Percentiles rank a stretch among this genome's conserved stretches.
Conservation (phyloP, 2,329 filamentous ascomycete species). For the Emergomyces orientalis region DNA sequence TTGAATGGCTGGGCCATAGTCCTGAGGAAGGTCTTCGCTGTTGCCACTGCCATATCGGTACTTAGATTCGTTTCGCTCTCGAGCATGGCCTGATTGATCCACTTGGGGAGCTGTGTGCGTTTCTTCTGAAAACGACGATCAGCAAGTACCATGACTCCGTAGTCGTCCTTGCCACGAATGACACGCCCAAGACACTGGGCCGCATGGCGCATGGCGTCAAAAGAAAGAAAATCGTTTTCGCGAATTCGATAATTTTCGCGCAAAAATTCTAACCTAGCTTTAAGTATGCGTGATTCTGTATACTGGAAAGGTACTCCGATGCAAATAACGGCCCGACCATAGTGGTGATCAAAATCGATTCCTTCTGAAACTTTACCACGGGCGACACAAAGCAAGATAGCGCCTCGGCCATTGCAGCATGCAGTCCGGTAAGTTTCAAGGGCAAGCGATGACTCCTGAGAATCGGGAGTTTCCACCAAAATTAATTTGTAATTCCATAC, state of each 20-base stretch:
- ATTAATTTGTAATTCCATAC: conserved; percentile 99
- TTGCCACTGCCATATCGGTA: conserved; percentile 88
- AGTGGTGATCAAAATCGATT: conserved; percentile 98
- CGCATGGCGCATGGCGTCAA: conserved; percentile 98
- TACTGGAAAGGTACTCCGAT: conserved; percentile 98
- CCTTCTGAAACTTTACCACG: conserved; percentile 96
- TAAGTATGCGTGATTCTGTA: conserved; percentile 92
- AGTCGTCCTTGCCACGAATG: conserved; percentile 91
- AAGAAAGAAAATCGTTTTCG: conserved; percentile 95
- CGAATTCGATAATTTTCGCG: conserved; percentile 93
- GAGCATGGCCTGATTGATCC: conserved; percentile 82
- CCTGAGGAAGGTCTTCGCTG: conserved; percentile 78
- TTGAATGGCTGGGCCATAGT: conserved; percentile 89
- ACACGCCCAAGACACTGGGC: conserved; percentile 94
- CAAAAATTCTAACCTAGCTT: conserved; percentile 90
- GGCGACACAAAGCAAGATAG: conserved; percentile 86
- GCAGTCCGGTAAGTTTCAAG: conserved; percentile 95
- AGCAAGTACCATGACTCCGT: conserved; percentile 98
- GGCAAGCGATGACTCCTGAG: conserved; percentile 90
- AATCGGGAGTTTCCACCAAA: conserved; percentile 92
- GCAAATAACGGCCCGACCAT: conserved; percentile 87
- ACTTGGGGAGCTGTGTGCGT: conserved; percentile 80
- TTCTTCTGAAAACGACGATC: conserved; percentile 93
- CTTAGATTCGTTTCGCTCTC: conserved; percentile 83
- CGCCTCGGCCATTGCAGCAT: conserved; percentile 92